A percentile compares a stretch with the other conserved stretches of the same genome.
These are phyloP conservation scores for Xerocomus nothofagi DNA, from an alignment of 1,284 basidiomycete species.

Conservation along the genomic window DNA sequence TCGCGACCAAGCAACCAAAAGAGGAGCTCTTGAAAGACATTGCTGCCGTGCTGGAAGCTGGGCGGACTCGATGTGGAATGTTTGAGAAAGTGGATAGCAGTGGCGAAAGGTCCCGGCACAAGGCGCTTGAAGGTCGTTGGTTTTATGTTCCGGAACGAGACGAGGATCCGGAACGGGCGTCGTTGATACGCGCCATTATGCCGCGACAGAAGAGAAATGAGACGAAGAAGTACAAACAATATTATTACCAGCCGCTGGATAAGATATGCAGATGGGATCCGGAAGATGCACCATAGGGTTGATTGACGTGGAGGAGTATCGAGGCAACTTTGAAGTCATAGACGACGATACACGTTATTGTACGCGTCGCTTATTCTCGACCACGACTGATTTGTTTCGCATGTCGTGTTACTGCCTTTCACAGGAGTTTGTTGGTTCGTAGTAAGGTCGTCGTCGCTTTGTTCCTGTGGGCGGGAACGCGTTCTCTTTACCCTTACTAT, in stretches of 20 bases:
- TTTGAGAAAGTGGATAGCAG: constrained; percentile 71
- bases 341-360: constrained; percentile 1
- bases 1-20: constrained; percentile 43
- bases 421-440: constrained; percentile 17
- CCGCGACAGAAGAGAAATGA: constrained; percentile 69
- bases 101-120: constrained; percentile 47
- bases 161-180: constrained; percentile 65
- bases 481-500: constrained; percentile 10
- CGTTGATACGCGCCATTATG: constrained; percentile 66
- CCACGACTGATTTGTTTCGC: constrained; percentile 3
- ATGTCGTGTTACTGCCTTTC: constrained; percentile 15
- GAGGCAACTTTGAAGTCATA: constrained; percentile 20
- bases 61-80: constrained; percentile 52
- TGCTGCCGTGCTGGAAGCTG: constrained; percentile 49
- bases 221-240: constrained; percentile 80
- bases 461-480: constrained; percentile 16
- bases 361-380: constrained; percentile 4
- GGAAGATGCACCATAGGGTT: constrained; percentile 46
- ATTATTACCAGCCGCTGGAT: constrained; percentile 70
- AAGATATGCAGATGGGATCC: constrained; percentile 66
- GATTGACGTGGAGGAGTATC: constrained; percentile 9
- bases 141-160: constrained; percentile 75
- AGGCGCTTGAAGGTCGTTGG: constrained; percentile 64
- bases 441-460: constrained; percentile 13
- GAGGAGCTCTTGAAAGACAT: constrained; percentile 52